Evolutionary conservation across 129 eudicot species (phyloP), one percentile per base, ranked within the genome.

Genomic region (Calendula officinalis): DNA sequence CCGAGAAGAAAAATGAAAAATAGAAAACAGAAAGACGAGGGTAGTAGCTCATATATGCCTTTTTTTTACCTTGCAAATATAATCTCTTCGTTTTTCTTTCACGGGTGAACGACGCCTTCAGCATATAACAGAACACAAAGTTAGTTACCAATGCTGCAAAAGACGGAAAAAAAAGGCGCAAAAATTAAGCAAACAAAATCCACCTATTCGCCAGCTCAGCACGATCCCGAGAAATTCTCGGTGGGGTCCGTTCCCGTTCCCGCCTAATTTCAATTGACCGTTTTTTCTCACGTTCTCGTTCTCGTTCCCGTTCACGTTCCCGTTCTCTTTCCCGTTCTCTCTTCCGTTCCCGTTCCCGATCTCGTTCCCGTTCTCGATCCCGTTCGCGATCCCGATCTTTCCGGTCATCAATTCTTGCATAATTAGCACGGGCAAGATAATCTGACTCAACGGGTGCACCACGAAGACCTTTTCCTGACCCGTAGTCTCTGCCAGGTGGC

Each of bases 401-500:
- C 22, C 63, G 80, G 37, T 85, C 95, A 74, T 89, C 90, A 61
- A 86, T 38, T 74, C 82, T 81, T 34, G 80, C 56, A 59, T 67
- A 82, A 60, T 71, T 57, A 38, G 77, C 75, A 70, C 83, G 96
- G 60, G 86, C 75, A 59, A 74, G 65, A 71, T 72, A 78, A 54
- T 82, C 94, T 8, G 78, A 12, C 27, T 90, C 94, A 44, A 77
- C 78, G 1, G 84, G 50, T 34, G 84, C 16, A 35, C 79, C 82
- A 50, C 72, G 98, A 60, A 91, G 90, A 70, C 91, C 98, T 76
- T 87, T 91, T 49, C 92, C 86, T 15, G 83, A 63, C 63, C 85
- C 91, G 67, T 92, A 92, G 82, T 92, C 96, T 77, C 99, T 88
- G 40, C 99, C 99, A 54, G 98, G 96, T 64, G 99, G 99, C 66